Base-by-base conservation (phyloP, 192 early-diverging fungal species). In the Mortierella alpina region DNA sequence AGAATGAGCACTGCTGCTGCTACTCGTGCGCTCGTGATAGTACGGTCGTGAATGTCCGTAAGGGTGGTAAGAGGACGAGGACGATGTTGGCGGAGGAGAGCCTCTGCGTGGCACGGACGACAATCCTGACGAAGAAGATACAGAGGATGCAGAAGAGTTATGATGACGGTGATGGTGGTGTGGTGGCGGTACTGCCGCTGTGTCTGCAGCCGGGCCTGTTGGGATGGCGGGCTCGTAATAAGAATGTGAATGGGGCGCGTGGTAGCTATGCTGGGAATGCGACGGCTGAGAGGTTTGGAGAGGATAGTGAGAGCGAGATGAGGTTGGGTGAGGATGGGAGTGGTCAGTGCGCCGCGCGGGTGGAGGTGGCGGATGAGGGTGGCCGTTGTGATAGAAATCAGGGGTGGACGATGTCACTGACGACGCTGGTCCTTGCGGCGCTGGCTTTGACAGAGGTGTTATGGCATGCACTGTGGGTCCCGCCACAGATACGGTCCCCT, bases 401-500 rank as follows among this genome's bases (percentile, higher is more conserved):
- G 61, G 13, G 23, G 46, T 39, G n/a, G 65, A 14, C 48, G 65
- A 14, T 10, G 65, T 39, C 10, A 53, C 7, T 9, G 56, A 51
- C 6, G 39, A 31, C 0, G 68, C 58, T 31, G 20, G 14, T 46
- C 41, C 49, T 18, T 17, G 51, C 45, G 47, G 14, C 20, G 47
- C 63, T 31, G 45, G 63, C 8, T 18, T 48, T 52, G 48, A 50
- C 6, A 49, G 46, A 11, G 48, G 12, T 12, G 46, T 8, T 31
- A 45, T 47, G 6, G 56, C 31, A 17, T 18, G 23, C 31, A 12
- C 18, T 13, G 41, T 17, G 13, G 39, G 15, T 44, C 55, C 55
- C 42, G 71, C 49, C 39, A 73, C 48, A 14, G 71, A 59, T 22
- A 73, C 59, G 14, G 71, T 73, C 31, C 63, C 71, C 31, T 73